Percentiles rank a stretch among this genome's conserved stretches.
Evolutionary conservation across 169 alveolate genomes (phyloP).

Genomic region (Plasmodium gaboni): DNA sequence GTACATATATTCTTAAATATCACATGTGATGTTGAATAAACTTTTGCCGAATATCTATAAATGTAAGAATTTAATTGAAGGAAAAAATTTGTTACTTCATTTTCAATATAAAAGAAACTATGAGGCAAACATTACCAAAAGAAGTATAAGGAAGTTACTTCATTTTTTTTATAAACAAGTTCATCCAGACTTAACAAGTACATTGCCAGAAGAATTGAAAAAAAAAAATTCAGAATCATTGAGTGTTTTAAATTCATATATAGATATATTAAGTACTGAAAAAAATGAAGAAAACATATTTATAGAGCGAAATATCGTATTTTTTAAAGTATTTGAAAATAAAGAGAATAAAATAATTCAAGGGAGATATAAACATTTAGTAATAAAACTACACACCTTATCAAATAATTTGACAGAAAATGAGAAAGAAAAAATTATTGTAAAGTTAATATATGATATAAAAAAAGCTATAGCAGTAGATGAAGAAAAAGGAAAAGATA

Average conservation of each 20-base stretch:
- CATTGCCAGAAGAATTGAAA: constrained; percentile 74
- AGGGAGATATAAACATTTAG: constrained; percentile 62
- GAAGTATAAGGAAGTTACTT: constrained; percentile 57
- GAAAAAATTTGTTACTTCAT: constrained; percentile 18
- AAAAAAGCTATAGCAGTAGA: constrained; percentile 2
- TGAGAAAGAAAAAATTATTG: constrained; percentile 52
- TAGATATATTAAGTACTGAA: constrained; percentile 44
- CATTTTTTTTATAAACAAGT: constrained; percentile 73
- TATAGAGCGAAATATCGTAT: constrained; percentile 40
- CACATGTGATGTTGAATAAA: constrained; percentile 33
- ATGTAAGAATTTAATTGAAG: constrained; percentile 5
- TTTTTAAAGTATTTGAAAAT: constrained; percentile 69
- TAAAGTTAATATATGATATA: constrained; percentile 71
- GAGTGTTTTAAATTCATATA: constrained; percentile 73
- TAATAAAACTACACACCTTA: constrained; percentile 43
- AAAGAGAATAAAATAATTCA: constrained; percentile 57
- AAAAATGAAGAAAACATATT: constrained; percentile 57
- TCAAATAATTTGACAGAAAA: constrained; percentile 46
- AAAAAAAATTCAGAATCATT: constrained; percentile 67
- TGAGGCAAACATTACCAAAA: constrained; percentile 36
- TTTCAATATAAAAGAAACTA: constrained; percentile 17
- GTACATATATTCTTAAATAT: neutral
- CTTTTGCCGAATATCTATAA: constrained; percentile 1
- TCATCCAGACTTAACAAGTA: constrained; percentile 71
- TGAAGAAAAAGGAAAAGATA: constrained; percentile 37